A percentile compares a stretch with the other conserved stretches of the same genome.
These are phyloP conservation scores for Orbilia brochopaga DNA, from an alignment of 2,329 filamentous ascomycete genomes.

Conservation along the genomic window DNA sequence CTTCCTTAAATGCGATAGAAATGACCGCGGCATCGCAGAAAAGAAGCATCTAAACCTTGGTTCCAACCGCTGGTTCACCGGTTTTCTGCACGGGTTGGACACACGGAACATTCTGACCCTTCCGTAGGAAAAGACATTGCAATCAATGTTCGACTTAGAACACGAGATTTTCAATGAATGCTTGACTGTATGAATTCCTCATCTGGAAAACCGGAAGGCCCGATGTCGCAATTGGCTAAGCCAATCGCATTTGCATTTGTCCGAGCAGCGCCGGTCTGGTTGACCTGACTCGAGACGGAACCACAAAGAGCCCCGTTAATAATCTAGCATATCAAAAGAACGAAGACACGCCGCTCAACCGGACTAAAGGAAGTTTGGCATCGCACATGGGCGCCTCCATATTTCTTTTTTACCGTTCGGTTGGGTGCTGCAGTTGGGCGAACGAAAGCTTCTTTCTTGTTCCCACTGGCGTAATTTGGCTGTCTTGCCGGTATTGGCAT, in stretches of 20 bases:
- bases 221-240: slow-evolving; percentile 47
- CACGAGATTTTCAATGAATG: no score
- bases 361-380: slow-evolving; percentile 45
- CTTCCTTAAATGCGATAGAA: slow-evolving; percentile 50
- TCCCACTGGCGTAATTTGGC: slow-evolving; percentile 45
- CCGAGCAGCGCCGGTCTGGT: slow-evolving; percentile 42
- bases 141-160: neutral
- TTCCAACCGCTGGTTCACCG: neutral
- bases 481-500: slow-evolving; percentile 44
- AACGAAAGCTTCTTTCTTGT: slow-evolving; percentile 48
- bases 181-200: neutral
- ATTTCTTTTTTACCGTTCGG: slow-evolving; percentile 48
- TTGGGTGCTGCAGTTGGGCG: slow-evolving; percentile 24
- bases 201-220: slow-evolving; percentile 7
- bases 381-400: slow-evolving; percentile 21
- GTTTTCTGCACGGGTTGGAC: neutral
- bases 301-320: no score
- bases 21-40: slow-evolving; percentile 42
- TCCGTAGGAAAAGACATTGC: slow-evolving; percentile 9
- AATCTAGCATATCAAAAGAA: slow-evolving; percentile 37
- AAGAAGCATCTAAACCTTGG: slow-evolving; percentile 23
- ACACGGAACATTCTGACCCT: slow-evolving; percentile 10
- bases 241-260: slow-evolving; percentile 38
- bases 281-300: slow-evolving; percentile 14
- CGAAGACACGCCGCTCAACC: slow-evolving; percentile 33